These are phyloP conservation scores for Oryza glaberrima DNA, from an alignment of 176 grass and related monocot species.

Conservation along the genomic window DNA sequence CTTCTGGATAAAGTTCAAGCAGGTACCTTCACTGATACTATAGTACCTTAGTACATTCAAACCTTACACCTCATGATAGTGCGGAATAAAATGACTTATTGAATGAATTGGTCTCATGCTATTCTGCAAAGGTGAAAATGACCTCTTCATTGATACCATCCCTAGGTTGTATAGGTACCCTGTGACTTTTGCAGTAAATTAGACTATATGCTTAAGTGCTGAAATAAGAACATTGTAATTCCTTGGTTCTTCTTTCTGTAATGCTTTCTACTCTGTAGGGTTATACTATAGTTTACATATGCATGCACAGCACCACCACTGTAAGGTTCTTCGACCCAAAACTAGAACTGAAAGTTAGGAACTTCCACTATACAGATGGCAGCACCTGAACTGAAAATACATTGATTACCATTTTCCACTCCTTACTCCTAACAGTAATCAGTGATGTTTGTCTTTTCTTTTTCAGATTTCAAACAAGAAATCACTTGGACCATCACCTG, in stretches of 20 bases:
- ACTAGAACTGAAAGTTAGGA: not conserved
- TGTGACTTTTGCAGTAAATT: not conserved
- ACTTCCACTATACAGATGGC: not conserved
- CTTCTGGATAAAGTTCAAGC: constrained; percentile 49
- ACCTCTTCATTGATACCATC: constrained; percentile 18
- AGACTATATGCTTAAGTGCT: not conserved
- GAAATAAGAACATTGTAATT: constrained; percentile 12
- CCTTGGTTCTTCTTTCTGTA: constrained; percentile 6
- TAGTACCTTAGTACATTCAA: constrained; percentile 20
- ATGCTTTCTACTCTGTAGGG: constrained; percentile 8
- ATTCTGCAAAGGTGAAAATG: constrained; percentile 1
- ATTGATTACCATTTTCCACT: not conserved
- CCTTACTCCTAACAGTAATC: constrained; percentile 8
- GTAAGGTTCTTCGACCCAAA: not conserved
- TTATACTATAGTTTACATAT: constrained; percentile 1
- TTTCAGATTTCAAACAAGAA: constrained; percentile 51
- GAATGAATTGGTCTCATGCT: not conserved
- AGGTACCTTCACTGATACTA: constrained; percentile 29
- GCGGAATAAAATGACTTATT: constrained; percentile 16
- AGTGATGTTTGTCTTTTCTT: not conserved
- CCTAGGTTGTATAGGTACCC: not conserved
- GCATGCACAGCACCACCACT: not conserved
- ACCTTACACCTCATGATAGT: constrained; percentile 7
- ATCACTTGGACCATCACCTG: constrained; percentile 39
- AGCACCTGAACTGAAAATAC: not conserved